Percentiles rank a stretch among this genome's conserved stretches.
These are phyloP conservation scores for Coccomyxa sp. DNA, from an alignment of 139 green algal species.

Conservation along the genomic window DNA sequence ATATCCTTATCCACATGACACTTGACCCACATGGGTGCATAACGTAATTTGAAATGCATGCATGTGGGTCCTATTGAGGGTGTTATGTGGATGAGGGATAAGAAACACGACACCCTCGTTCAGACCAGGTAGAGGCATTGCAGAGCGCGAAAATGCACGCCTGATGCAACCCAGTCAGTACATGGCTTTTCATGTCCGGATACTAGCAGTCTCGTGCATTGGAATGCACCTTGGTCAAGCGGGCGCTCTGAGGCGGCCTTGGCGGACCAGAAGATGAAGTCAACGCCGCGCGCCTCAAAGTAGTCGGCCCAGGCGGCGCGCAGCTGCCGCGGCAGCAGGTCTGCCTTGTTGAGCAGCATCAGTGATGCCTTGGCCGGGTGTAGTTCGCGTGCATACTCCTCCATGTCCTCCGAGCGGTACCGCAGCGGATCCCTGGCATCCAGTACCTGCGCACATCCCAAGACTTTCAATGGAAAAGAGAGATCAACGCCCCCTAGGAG, in stretches of 20 bases:
- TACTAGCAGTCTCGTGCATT: not conserved
- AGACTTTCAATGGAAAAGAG: not conserved
- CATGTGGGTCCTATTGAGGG: no score
- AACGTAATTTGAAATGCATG: no score
- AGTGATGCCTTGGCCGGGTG: conserved; percentile 63
- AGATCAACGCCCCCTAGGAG: no score
- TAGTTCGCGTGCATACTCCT: conserved; percentile 67
- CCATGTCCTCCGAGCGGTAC: conserved; percentile 85
- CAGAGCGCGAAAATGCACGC: no score
- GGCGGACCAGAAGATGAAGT: conserved; percentile 82
- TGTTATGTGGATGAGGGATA: no score
- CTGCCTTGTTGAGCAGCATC: conserved; percentile 97
- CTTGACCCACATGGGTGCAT: no score
- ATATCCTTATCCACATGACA: no score
- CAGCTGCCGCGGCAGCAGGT: conserved; percentile 72
- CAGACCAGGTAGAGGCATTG: no score
- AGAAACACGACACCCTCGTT: no score
- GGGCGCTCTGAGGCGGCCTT: conserved; percentile 31
- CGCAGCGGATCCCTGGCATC: conserved; percentile 92
- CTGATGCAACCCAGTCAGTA: no score
- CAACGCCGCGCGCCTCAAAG: conserved; percentile 62
- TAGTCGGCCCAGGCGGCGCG: conserved; percentile 78
- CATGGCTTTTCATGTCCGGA: no score
- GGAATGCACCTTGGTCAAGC: not conserved
- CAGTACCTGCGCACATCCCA: conserved; percentile 66